Evolutionary conservation across 495 filamentous ascomycete genomes (phyloP).

Genomic region (Penicillium nucicola): DNA sequence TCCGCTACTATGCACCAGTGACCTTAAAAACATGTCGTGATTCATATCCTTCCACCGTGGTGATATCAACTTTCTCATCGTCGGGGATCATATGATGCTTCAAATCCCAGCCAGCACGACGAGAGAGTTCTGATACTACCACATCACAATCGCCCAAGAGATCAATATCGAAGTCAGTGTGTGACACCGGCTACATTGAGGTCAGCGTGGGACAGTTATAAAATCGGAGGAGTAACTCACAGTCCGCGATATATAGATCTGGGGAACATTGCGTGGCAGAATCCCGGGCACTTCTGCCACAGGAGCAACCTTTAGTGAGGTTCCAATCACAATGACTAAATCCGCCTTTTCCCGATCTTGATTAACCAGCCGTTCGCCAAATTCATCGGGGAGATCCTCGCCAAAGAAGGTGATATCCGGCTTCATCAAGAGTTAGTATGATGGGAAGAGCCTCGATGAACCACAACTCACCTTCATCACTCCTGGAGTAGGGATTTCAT

Average conservation of each 20-base stretch:
- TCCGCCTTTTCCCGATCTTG: slow-evolving; percentile 79
- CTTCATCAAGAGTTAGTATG: slow-evolving; percentile 19
- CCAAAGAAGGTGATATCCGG: slow-evolving; percentile 97
- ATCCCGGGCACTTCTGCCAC: slow-evolving; percentile 87
- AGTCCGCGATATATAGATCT: slow-evolving; percentile 89
- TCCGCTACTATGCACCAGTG: slow-evolving; percentile 45
- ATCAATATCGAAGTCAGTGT: slow-evolving; percentile 94
- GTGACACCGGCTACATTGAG: slow-evolving; percentile 61
- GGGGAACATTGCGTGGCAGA: slow-evolving; percentile 74
- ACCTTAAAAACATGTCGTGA: slow-evolving; percentile 63
- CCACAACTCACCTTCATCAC: slow-evolving; percentile 74
- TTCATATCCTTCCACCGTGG: slow-evolving; percentile 57
- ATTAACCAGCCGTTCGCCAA: slow-evolving; percentile 73
- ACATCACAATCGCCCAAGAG: slow-evolving; percentile 91
- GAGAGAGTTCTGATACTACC: slow-evolving; percentile 84
- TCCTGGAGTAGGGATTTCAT: slow-evolving; percentile 68
- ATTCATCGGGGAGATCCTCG: slow-evolving; percentile 71
- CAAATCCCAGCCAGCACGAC: slow-evolving; percentile 81
- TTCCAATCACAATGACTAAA: slow-evolving; percentile 95
- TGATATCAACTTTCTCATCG: slow-evolving; percentile 56
- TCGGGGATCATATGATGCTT: slow-evolving; percentile 82
- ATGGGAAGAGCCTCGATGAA: background rate
- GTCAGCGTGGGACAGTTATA: slow-evolving; percentile 8
- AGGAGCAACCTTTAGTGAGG: slow-evolving; percentile 92
- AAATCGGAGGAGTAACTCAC: slow-evolving; percentile 36